Conservation (phyloP, 1,284 basidiomycete species). For the Ganoderma meredithae region DNA sequence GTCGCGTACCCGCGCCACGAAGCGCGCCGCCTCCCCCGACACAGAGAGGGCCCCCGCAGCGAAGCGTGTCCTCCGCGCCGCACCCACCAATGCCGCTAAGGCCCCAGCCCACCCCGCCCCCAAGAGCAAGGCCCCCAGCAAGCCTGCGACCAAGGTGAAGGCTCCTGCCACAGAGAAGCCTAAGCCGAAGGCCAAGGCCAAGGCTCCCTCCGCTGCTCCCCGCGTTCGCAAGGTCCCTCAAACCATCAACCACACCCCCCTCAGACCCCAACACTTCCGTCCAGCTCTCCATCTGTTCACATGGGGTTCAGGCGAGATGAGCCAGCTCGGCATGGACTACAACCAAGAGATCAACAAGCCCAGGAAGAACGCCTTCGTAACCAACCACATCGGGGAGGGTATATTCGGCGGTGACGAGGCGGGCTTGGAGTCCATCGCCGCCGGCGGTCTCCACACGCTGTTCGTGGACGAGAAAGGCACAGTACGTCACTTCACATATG, state of each 20-base stretch:
- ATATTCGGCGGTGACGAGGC: conserved; percentile 72
- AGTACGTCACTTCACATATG: conserved; percentile 54
- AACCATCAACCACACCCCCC: conserved; percentile 31
- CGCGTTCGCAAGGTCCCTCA: conserved; percentile 29
- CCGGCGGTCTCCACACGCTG: conserved; percentile 87
- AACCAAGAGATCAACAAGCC: conserved; percentile 78
- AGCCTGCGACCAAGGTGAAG: conserved; percentile 17
- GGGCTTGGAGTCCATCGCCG: conserved; percentile 79
- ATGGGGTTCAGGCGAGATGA: conserved; percentile 89
- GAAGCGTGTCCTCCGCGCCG: conserved; percentile 32
- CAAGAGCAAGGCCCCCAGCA: conserved; percentile 24
- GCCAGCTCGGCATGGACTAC: conserved; percentile 84
- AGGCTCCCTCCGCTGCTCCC: conserved; percentile 26
- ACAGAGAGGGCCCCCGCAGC: conserved; percentile 25
- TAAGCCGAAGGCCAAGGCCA: conserved; percentile 26
- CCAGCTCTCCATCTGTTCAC: conserved; percentile 61
- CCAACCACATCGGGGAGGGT: conserved; percentile 67
- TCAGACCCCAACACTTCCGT: conserved; percentile 30
- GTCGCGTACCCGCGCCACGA: conserved; percentile 26
- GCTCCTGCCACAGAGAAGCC: conserved; percentile 20
- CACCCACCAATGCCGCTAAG: conserved; percentile 28
- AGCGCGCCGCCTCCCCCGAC: conserved; percentile 29
- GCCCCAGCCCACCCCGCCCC: conserved; percentile 18
- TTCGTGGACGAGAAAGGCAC: conserved; percentile 86
- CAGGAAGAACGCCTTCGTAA: conserved; percentile 70